Evolutionary conservation across 1,139 yeast genomes (phyloP), one percentile per base, ranked within the genome.

Genomic region (Candida sanyaensis): DNA sequence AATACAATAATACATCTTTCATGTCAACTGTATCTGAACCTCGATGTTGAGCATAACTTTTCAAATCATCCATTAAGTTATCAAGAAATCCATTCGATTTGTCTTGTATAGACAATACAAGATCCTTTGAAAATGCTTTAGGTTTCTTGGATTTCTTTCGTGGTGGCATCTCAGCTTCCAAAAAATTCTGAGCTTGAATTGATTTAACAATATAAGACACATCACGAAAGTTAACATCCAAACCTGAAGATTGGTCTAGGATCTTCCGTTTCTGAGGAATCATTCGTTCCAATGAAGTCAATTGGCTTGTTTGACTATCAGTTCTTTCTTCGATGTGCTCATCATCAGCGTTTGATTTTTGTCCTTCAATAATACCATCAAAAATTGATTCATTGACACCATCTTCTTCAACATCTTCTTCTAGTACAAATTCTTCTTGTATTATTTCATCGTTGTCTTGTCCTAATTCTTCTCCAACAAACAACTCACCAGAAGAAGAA

Each of bases 21-120:
- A 73, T 59, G 42, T 60, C 61, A n/a, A 75, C 68, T 12, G 57
- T 59, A 6, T 55, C 46, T 6, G 62, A 58, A 27, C 52, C 51
- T 37, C 79, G 49, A 54, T 75, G 79, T 4, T 47, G 46, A 0
- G 77, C 68, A 55, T 66, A 72, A 8, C 66, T 65, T 36, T 61
- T 63, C 32, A 77, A 57, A 56, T 75, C 79, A 0, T 55, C 50
- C 45, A 71, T 53, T 37, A 76, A 63, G 26, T 63, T 65, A 29
- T 57, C 58, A 8, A 77, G 53, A 50, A 78, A 77, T 2, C 57
- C 60, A 34, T 66, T 63, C 1, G 69, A 61, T 37, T 58, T 60
- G 23, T 50, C 52, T 41, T 58, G 64, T 10, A 68, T 54, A 5
- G 34, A 38, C 23, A 34, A 40, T 2, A 49, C 8, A n/a, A 46